phyloP scores from a whole-genome alignment of 495 filamentous ascomycete genomes.

The Venustampulla echinocandica region DNA sequence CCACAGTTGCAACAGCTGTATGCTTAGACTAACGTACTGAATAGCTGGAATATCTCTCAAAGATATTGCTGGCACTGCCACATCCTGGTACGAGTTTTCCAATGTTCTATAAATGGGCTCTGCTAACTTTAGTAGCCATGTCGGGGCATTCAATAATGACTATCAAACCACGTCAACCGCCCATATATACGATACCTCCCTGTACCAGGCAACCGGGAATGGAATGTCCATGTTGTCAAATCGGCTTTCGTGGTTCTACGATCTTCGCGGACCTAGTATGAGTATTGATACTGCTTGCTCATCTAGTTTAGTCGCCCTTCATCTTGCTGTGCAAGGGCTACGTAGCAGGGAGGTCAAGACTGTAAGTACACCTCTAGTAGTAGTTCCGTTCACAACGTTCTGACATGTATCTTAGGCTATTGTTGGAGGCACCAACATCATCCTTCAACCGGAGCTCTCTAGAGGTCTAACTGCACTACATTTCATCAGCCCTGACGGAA shows the following conservation, averaged over 20 bases:
- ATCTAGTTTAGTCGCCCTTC: conserved; percentile 51
- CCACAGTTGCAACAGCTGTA: background rate
- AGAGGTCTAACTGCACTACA: conserved; percentile 1
- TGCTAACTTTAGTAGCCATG: conserved; percentile 14
- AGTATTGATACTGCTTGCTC: conserved; percentile 85
- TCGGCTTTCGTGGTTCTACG: conserved; percentile 51
- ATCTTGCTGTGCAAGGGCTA: conserved; percentile 73
- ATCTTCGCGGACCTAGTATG: conserved; percentile 50
- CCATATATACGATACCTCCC: conserved; percentile 27
- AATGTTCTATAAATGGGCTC: conserved; percentile 29
- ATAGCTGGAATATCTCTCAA: background rate
- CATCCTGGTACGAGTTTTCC: background rate
- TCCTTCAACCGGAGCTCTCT: conserved; percentile 29
- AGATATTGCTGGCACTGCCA: conserved; percentile 8
- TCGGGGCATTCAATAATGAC: conserved; percentile 29
- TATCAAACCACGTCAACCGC: conserved; percentile 26
- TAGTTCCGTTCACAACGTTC: background rate
- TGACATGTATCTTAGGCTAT: conserved; percentile 23
- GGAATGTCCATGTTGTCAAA: conserved; percentile 48
- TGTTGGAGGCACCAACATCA: conserved; percentile 31
- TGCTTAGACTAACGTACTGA: background rate
- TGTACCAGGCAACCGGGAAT: conserved; percentile 26
- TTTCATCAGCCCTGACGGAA: conserved; percentile 30
- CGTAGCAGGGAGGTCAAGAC: conserved; percentile 44
- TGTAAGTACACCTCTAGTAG: conserved; percentile 9